Evolutionary conservation across 345 rosid species (phyloP).

Genomic region (Clarkia xantiana): DNA sequence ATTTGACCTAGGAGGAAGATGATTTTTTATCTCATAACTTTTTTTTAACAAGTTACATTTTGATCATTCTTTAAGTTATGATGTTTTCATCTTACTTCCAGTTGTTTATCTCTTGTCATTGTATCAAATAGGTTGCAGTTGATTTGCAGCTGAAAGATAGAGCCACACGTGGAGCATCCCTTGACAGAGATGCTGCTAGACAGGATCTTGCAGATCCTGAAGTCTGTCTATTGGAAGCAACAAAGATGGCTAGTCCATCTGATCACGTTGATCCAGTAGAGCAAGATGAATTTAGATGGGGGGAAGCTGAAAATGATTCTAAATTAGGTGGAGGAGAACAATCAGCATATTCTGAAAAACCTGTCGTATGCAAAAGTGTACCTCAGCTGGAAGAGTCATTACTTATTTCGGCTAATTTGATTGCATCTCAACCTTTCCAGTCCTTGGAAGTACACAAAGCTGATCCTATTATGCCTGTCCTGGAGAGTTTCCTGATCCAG

Average conservation of each 20-base stretch:
- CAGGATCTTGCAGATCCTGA: slow-evolving; percentile 16
- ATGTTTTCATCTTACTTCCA: neutral
- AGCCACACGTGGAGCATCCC: slow-evolving; percentile 3
- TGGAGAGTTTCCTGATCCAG: slow-evolving; percentile 50
- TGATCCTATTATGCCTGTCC: slow-evolving; percentile 33
- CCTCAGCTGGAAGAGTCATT: slow-evolving; percentile 14
- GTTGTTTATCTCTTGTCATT: slow-evolving; percentile 1
- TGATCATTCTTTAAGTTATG: neutral
- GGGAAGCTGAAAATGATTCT: slow-evolving; percentile 12
- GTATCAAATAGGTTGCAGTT: slow-evolving; percentile 1
- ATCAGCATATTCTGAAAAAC: slow-evolving; percentile 16
- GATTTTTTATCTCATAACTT: too few species aligned
- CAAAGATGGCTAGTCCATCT: slow-evolving; percentile 20
- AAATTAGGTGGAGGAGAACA: slow-evolving; percentile 15
- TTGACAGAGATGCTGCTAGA: slow-evolving; percentile 11
- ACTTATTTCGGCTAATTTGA: slow-evolving; percentile 12
- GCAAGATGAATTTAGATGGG: slow-evolving; percentile 16
- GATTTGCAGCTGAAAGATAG: too few species aligned
- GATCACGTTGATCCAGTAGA: slow-evolving; percentile 12
- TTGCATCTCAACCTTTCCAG: slow-evolving; percentile 19
- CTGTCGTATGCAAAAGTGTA: slow-evolving; percentile 10
- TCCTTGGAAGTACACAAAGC: slow-evolving; percentile 14
- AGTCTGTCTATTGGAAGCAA: slow-evolving; percentile 22
- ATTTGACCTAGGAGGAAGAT: too few species aligned
- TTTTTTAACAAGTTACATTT: too few species aligned